Evolutionary conservation across 176 grass and related monocot genomes (phyloP).

Genomic region (Cenchrus fungigraminus): DNA sequence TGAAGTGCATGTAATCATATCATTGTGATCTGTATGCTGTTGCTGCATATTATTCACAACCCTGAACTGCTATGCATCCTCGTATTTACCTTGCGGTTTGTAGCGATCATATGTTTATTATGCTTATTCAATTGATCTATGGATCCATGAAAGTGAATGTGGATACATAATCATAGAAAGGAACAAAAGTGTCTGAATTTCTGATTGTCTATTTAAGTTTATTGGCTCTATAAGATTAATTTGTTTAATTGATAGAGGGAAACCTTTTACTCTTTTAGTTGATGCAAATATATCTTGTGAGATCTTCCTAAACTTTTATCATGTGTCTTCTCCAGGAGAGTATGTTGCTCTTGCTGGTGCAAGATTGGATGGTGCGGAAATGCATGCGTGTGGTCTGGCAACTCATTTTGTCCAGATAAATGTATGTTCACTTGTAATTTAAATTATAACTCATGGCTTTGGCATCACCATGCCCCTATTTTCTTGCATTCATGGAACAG

Average conservation of each 20-base stretch:
- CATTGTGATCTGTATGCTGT: not conserved
- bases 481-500: not conserved
- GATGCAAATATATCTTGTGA: constrained; percentile 3
- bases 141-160: not conserved
- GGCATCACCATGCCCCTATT: constrained; percentile 1
- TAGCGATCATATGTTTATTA: not conserved
- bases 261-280: constrained; percentile 7
- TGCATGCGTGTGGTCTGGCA: constrained; percentile 90
- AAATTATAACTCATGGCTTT: not conserved
- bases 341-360: constrained; percentile 89
- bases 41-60: constrained; percentile 28
- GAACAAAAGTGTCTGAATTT: constrained; percentile 10
- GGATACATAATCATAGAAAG: constrained; percentile 9
- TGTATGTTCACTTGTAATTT: constrained; percentile 53
- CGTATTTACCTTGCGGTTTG: not conserved
- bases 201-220: not conserved
- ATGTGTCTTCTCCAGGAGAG: constrained; percentile 73
- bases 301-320: constrained; percentile 31
- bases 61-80: constrained; percentile 5
- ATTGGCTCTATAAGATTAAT: not conserved
- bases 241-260: constrained; percentile 1
- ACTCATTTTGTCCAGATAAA: constrained; percentile 88
- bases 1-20: constrained; percentile 12
- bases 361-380: constrained; percentile 88
- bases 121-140: constrained; percentile 6